Percentiles rank a stretch among this genome's conserved stretches.
These are phyloP conservation scores for Rosellinia necatrix DNA, from an alignment of 2,329 filamentous ascomycete species.

Conservation along the genomic window DNA sequence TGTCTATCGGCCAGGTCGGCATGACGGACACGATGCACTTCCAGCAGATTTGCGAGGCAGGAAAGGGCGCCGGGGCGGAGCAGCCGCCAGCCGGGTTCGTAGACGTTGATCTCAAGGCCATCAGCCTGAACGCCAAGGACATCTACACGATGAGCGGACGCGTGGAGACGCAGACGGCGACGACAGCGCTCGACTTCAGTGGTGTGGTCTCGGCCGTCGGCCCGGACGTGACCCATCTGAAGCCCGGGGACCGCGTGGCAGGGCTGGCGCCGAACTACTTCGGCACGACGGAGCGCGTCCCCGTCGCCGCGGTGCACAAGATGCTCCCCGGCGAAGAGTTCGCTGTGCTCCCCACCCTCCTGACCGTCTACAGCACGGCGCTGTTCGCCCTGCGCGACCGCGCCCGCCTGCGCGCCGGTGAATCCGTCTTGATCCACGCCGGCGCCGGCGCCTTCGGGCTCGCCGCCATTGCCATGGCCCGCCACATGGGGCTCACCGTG, in stretches of 20 bases:
- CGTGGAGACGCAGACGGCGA: not conserved
- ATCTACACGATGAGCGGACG: slow-evolving; percentile 26
- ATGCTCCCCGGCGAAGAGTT: slow-evolving; percentile 5
- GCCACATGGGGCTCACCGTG: not conserved
- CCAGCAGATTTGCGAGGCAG: slow-evolving; percentile 6
- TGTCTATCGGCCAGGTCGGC: slow-evolving; percentile 25
- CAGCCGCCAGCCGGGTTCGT: slow-evolving; percentile 6
- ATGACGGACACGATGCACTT: slow-evolving; percentile 34
- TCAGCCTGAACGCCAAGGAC: slow-evolving; percentile 35
- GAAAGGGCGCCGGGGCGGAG: not conserved
- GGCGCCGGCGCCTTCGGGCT: slow-evolving; percentile 43
- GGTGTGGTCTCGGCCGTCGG: slow-evolving; percentile 4
- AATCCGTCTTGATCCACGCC: slow-evolving; percentile 13
- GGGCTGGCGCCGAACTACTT: not conserved
- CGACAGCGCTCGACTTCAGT: slow-evolving; percentile 1
- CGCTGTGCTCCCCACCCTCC: not conserved
- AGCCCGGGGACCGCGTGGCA: slow-evolving; percentile 3
- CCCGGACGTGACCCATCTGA: not conserved
- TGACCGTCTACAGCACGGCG: not conserved
- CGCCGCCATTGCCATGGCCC: slow-evolving; percentile 37
- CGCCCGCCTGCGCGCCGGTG: not conserved
- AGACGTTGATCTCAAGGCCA: slow-evolving; percentile 11
- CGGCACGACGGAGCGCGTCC: slow-evolving; percentile 1
- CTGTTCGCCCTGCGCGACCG: slow-evolving; percentile 3
- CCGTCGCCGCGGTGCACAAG: not conserved